These are phyloP conservation scores for Asterochloris erici DNA, from an alignment of 139 green algal species.

Conservation along the genomic window DNA sequence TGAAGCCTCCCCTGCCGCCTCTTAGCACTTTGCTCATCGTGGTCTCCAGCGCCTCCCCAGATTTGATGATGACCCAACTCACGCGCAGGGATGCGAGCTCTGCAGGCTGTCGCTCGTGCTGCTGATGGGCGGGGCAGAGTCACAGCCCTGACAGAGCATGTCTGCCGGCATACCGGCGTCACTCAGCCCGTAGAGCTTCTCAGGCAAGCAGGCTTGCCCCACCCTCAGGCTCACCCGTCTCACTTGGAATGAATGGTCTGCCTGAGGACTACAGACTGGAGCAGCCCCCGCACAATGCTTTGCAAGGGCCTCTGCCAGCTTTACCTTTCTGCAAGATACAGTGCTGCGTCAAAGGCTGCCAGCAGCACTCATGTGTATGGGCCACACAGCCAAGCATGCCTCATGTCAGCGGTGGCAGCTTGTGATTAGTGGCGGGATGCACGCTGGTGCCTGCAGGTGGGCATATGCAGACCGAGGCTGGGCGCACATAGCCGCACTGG, in stretches of 20 bases:
- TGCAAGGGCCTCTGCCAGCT: background rate
- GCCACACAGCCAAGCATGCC: background rate
- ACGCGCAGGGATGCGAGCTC: slow-evolving; percentile 3
- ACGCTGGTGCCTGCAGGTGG: slow-evolving; percentile 13
- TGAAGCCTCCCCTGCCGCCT: background rate
- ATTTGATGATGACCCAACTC: background rate
- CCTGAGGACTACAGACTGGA: background rate
- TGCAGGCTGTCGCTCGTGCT: slow-evolving; percentile 14
- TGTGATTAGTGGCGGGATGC: background rate
- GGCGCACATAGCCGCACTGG: slow-evolving; percentile 16
- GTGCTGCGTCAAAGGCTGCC: background rate
- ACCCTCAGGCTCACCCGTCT: background rate
- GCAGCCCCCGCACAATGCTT: background rate
- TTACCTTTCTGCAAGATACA: background rate
- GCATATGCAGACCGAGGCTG: slow-evolving; percentile 24
- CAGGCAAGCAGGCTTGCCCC: background rate
- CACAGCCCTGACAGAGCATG: background rate
- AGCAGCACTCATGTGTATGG: background rate
- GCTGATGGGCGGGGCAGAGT: slow-evolving; percentile 10
- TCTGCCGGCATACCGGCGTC: background rate
- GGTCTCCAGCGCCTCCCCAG: background rate
- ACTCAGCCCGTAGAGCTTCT: slow-evolving; percentile 8
- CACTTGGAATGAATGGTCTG: background rate
- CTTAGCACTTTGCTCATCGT: background rate
- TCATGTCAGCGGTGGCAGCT: background rate